phyloP scores from a whole-genome alignment of 208 protist genomes.

The Trypanosomatidae sp. region DNA sequence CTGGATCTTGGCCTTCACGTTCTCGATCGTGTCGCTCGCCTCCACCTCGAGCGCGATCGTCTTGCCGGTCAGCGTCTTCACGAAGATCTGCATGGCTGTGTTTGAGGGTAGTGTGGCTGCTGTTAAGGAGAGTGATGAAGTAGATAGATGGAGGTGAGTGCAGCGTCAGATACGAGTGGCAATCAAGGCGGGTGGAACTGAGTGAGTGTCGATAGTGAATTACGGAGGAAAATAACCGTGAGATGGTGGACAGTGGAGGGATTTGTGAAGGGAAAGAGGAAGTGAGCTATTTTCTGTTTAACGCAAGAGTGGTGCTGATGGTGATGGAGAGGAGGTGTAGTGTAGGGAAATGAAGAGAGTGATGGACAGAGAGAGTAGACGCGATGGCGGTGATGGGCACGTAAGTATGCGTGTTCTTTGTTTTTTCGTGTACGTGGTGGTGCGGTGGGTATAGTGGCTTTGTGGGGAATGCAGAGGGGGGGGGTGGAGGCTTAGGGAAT shows the following conservation, averaged over 20 bases:
- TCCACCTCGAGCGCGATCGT: slow-evolving; percentile 99
- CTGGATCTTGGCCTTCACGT: slow-evolving; percentile 99
- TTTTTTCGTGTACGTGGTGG: no score
- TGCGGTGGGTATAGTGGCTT: no score
- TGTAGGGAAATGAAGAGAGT: background rate
- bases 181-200: background rate
- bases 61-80: slow-evolving; percentile 98
- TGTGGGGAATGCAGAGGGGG: no score
- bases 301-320: background rate
- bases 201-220: no score
- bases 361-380: no score
- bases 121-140: background rate
- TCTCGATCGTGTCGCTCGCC: slow-evolving; percentile 96
- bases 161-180: no score
- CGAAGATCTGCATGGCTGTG: slow-evolving; percentile 94
- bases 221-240: background rate
- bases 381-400: no score
- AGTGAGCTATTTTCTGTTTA: no score
- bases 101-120: background rate
- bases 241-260: background rate
- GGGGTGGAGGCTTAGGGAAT: slow-evolving; percentile 3
- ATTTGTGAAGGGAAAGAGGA: slow-evolving; percentile 9
- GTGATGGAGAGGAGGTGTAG: slow-evolving; percentile 1
- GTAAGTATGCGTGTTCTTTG: no score
- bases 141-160: no score